These are phyloP conservation scores for Rhizophora apiculata DNA, from an alignment of 345 rosid genomes.

Conservation along the genomic window DNA sequence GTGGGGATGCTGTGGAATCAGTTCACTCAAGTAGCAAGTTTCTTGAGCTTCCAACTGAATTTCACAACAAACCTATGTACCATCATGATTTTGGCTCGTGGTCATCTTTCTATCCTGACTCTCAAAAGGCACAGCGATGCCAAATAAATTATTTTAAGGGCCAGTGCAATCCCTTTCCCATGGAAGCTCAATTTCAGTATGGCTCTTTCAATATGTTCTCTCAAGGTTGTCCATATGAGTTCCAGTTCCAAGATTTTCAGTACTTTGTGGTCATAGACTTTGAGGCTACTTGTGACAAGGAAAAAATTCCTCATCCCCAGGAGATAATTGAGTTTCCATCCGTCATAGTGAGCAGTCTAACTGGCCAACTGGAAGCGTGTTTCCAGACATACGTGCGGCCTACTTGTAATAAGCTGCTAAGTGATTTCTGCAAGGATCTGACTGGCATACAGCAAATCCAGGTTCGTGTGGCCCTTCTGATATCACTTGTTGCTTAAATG, in stretches of 20 bases:
- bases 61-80: slow-evolving; percentile 35
- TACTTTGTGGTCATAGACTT: slow-evolving; percentile 50
- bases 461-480: slow-evolving; percentile 19
- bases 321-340: slow-evolving; percentile 53
- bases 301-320: slow-evolving; percentile 47
- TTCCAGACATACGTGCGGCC: slow-evolving; percentile 51
- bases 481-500: not conserved
- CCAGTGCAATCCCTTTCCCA: slow-evolving; percentile 39
- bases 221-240: slow-evolving; percentile 36
- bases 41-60: slow-evolving; percentile 37
- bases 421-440: slow-evolving; percentile 49
- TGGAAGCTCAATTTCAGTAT: slow-evolving; percentile 44
- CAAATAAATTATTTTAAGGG: slow-evolving; percentile 41
- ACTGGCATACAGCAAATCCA: slow-evolving; percentile 52
- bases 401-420: slow-evolving; percentile 38
- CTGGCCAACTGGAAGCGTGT: slow-evolving; percentile 45
- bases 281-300: slow-evolving; percentile 52
- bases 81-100: slow-evolving; percentile 38
- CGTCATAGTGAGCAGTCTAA: slow-evolving; percentile 44
- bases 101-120: slow-evolving; percentile 40
- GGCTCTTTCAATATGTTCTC: slow-evolving; percentile 31
- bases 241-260: slow-evolving; percentile 50
- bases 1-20: slow-evolving; percentile 35
- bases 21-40: slow-evolving; percentile 30
- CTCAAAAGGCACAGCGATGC: slow-evolving; percentile 39